A percentile compares a stretch with the other conserved stretches of the same genome.
These are phyloP conservation scores for Tripidium arundinaceum DNA, from an alignment of 202 grass and related monocot genomes.

Conservation along the genomic window DNA sequence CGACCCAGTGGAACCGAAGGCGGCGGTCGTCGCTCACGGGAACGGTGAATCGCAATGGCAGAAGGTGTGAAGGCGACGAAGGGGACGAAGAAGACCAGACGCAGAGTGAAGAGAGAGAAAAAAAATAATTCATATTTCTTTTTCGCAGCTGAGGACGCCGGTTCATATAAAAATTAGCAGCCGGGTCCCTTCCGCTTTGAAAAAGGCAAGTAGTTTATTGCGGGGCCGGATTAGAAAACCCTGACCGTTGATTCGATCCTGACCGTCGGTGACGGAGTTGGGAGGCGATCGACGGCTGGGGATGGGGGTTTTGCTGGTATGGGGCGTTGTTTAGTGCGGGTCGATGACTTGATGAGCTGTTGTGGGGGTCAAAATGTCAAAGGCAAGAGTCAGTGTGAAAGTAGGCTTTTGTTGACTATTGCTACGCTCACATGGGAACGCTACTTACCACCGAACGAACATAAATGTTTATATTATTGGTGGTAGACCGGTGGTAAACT, in stretches of 20 bases:
- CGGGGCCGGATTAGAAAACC: neutral
- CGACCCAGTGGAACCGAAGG: neutral
- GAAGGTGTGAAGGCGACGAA: slow-evolving; percentile 32
- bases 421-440: slow-evolving; percentile 37
- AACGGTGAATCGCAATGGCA: neutral
- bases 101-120: neutral
- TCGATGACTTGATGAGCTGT: neutral
- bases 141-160: slow-evolving; percentile 7
- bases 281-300: neutral
- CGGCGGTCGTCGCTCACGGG: slow-evolving; percentile 21
- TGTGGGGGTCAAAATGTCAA: slow-evolving; percentile 41
- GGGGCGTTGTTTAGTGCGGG: neutral
- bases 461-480: neutral
- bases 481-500: neutral
- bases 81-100: slow-evolving; percentile 24
- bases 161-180: slow-evolving; percentile 21
- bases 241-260: neutral
- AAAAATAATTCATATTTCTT: neutral
- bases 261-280: neutral
- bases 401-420: slow-evolving; percentile 23
- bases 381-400: slow-evolving; percentile 41
- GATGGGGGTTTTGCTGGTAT: neutral
- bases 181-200: slow-evolving; percentile 6
- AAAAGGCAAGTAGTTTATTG: slow-evolving; percentile 18
- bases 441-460: neutral